Conservation (phyloP, 352 stramenopile species). For the Phytophthora citricola region DNA sequence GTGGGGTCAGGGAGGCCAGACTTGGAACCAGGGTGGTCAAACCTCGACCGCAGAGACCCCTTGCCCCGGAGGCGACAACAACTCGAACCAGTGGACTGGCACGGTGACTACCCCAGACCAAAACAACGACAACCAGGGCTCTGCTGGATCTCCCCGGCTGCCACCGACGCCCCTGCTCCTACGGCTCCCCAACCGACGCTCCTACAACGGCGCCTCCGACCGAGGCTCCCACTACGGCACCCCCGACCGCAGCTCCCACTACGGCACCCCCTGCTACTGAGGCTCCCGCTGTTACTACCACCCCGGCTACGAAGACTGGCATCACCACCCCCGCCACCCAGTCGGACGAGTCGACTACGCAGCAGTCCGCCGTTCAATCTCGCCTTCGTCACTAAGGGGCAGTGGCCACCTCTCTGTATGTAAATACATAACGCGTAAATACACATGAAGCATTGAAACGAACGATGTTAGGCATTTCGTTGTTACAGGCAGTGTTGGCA, state of each 20-base stretch:
- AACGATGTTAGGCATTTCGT: too few species aligned
- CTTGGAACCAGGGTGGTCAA: slow-evolving; percentile 11
- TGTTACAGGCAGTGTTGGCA: too few species aligned
- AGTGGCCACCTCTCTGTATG: neutral
- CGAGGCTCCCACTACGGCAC: slow-evolving; percentile 3
- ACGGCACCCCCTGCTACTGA: neutral
- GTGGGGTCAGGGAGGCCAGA: slow-evolving; percentile 10
- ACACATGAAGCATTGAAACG: too few species aligned
- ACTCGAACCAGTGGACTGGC: slow-evolving; percentile 23
- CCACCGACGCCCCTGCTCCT: neutral
- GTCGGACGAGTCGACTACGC: slow-evolving; percentile 9
- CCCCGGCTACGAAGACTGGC: slow-evolving; percentile 17
- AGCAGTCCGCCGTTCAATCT: slow-evolving; percentile 20
- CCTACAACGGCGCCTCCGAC: slow-evolving; percentile 3
- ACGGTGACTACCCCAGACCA: slow-evolving; percentile 21
- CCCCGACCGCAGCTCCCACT: neutral
- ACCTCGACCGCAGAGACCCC: slow-evolving; percentile 14
- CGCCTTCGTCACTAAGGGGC: slow-evolving; percentile 22
- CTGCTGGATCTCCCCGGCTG: slow-evolving; percentile 7
- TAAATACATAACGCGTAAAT: neutral
- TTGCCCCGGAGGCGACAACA: slow-evolving; percentile 10
- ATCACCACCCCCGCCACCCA: slow-evolving; percentile 12
- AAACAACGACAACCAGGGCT: slow-evolving; percentile 12
- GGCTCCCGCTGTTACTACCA: slow-evolving; percentile 2
- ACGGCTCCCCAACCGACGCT: slow-evolving; percentile 1